Evolutionary conservation across 1,139 yeast genomes (phyloP).

Genomic region (Hemisphaericaspora lyxosophila): DNA sequence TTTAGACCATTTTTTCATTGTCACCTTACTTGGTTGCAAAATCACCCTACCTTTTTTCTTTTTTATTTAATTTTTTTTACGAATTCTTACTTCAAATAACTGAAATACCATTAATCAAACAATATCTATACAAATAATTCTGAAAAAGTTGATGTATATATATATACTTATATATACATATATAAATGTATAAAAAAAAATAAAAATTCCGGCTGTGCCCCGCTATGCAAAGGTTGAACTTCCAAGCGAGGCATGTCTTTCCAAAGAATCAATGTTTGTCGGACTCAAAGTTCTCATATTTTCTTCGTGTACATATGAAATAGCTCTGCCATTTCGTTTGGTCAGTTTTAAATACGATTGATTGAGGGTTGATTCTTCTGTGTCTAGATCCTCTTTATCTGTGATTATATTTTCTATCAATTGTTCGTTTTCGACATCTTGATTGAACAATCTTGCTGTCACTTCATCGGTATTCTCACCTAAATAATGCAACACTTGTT

Average conservation of each 20-base stretch:
- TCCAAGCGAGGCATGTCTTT: background rate
- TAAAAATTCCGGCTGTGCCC: too few species aligned
- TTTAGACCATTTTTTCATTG: too few species aligned
- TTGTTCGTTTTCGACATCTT: conserved; percentile 4
- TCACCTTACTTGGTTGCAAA: background rate
- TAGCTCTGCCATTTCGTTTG: background rate
- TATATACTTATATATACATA: background rate
- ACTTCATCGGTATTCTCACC: conserved; percentile 21
- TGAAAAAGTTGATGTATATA: background rate
- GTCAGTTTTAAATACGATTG: conserved; percentile 11
- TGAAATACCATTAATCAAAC: too few species aligned
- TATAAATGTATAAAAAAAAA: too few species aligned
- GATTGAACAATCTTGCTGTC: conserved; percentile 10
- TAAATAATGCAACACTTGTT: conserved; percentile 47
- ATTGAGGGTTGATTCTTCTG: conserved; percentile 5
- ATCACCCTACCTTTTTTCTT: too few species aligned
- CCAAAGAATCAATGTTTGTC: background rate
- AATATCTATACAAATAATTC: too few species aligned
- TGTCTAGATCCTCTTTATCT: conserved; percentile 5
- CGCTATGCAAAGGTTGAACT: background rate
- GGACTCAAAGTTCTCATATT: background rate
- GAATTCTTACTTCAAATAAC: too few species aligned
- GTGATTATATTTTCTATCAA: conserved; percentile 14
- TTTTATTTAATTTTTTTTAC: too few species aligned
- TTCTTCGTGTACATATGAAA: background rate